Evolutionary conservation across 495 filamentous ascomycete species (phyloP).

Genomic region (Neurospora hispaniola): DNA sequence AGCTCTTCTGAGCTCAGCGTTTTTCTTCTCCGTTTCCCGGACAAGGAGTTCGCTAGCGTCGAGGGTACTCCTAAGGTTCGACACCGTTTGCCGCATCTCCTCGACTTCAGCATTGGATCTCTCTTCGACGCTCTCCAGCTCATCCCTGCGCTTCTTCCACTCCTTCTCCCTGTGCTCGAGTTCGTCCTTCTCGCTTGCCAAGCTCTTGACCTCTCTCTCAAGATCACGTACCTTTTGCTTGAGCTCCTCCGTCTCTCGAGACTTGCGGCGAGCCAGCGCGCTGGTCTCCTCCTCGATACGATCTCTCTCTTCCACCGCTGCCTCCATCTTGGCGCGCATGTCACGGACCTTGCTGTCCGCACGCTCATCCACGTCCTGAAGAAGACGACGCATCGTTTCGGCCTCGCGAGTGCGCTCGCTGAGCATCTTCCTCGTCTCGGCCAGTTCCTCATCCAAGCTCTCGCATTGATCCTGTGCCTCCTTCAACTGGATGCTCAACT

Average conservation of each 20-base stretch:
- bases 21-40: conserved; percentile 70
- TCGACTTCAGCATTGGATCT: conserved; percentile 57
- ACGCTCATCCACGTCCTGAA: conserved; percentile 77
- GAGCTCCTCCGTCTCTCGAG: conserved; percentile 80
- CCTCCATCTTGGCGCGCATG: conserved; percentile 81
- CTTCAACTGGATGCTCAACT: conserved; percentile 87
- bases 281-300: conserved; percentile 84
- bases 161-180: conserved; percentile 52
- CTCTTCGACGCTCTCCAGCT: conserved; percentile 60
- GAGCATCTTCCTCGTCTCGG: conserved; percentile 79
- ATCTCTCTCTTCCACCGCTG: conserved; percentile 82
- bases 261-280: conserved; percentile 59
- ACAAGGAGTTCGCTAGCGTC: conserved; percentile 83
- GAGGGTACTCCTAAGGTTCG: conserved; percentile 63
- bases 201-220: conserved; percentile 62
- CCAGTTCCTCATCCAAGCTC: conserved; percentile 85
- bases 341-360: conserved; percentile 73
- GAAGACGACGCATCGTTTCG: conserved; percentile 85
- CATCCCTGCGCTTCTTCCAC: conserved; percentile 60
- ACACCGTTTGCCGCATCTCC: conserved; percentile 69
- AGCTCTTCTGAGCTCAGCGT: conserved; percentile 57
- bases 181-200: conserved; percentile 58
- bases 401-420: conserved; percentile 86
- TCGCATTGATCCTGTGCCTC: conserved; percentile 75
- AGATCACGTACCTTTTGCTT: conserved; percentile 66